Evolutionary conservation across 139 green algal genomes (phyloP), one percentile per base, ranked within the genome.

Genomic region (Chlorella vulgaris): DNA sequence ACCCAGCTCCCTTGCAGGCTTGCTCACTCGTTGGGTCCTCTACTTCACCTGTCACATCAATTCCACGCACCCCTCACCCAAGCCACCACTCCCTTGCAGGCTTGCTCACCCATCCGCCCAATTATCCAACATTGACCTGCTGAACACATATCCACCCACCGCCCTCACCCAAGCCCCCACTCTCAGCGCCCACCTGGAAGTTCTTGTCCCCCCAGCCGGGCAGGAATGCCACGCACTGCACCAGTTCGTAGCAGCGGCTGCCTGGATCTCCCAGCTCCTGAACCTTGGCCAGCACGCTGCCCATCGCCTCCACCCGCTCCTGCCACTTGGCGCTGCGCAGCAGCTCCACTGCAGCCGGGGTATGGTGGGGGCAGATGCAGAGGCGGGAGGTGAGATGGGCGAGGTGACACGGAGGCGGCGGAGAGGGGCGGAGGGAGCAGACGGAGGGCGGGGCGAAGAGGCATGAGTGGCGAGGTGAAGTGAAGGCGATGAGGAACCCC

Each of bases 131-230:
- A n/a, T n/a, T 58, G 47, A 15, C 47, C 47, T 58, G 47, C 47
- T n/a, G n/a, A 58, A 58, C 47, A 58, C 47, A 24, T 58, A 15
- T 58, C 47, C 47, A 15, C 47, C 47, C n/a, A n/a, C n/a, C n/a
- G n/a, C 31, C 21, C 2, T 7, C 47, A 90, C 78, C 53, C 62
- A 68, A 7, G 79, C 33, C 43, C n/a, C 43, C n/a, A n/a, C n/a
- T n/a, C n/a, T n/a, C n/a, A n/a, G n/a, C n/a, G 47, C 18, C 73
- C 53, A 98, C 96, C 94, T 99, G 96, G 84, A 99, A 97, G 82
- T 99, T 99, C 85, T 98, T 98, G 76, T 99, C 96, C 5, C 40
- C 80, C 91, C 93, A 99, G 67, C 96, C 91, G 2, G 94, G 95
- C 55, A 97, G 33, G 50, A 90, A 81, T 6, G 88, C 86, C 62